Evolutionary conservation across 2,329 filamentous ascomycete genomes (phyloP).

Genomic region (Pyricularia grisea): DNA sequence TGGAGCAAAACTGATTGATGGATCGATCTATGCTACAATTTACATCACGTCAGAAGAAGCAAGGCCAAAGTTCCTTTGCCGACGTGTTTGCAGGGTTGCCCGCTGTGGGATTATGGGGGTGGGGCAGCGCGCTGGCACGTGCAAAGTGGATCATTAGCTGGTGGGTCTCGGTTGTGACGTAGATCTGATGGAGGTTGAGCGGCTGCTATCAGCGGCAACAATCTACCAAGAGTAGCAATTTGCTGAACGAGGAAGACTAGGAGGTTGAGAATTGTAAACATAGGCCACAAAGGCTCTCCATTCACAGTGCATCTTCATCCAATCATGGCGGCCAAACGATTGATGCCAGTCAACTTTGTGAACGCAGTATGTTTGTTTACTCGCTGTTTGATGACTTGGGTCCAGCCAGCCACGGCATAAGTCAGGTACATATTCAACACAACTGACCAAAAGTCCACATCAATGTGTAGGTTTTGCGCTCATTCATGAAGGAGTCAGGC

Average conservation of each 20-base stretch:
- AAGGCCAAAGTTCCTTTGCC: neutral
- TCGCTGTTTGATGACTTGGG: neutral
- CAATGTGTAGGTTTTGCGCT: constrained; percentile 61
- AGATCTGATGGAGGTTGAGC: neutral
- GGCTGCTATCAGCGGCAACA: neutral
- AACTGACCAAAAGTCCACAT: neutral
- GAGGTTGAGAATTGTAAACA: too few relatives aligned
- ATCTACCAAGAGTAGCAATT: neutral
- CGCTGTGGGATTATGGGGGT: neutral
- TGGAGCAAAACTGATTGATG: neutral
- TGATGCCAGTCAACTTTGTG: constrained; percentile 21
- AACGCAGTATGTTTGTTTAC: constrained; percentile 15
- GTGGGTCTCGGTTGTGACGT: neutral
- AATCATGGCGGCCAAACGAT: constrained; percentile 17
- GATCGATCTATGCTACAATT: neutral
- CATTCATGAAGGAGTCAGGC: constrained; percentile 77
- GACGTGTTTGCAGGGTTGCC: neutral
- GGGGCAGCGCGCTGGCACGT: neutral
- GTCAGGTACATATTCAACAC: neutral
- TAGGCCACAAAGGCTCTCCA: neutral
- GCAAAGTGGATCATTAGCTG: neutral
- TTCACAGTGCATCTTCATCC: neutral
- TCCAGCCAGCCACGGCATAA: neutral
- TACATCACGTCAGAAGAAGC: neutral
- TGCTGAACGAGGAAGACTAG: too few relatives aligned